phyloP scores from a whole-genome alignment of 23 red algal genomes.

The Gracilaria vermiculophylla region DNA sequence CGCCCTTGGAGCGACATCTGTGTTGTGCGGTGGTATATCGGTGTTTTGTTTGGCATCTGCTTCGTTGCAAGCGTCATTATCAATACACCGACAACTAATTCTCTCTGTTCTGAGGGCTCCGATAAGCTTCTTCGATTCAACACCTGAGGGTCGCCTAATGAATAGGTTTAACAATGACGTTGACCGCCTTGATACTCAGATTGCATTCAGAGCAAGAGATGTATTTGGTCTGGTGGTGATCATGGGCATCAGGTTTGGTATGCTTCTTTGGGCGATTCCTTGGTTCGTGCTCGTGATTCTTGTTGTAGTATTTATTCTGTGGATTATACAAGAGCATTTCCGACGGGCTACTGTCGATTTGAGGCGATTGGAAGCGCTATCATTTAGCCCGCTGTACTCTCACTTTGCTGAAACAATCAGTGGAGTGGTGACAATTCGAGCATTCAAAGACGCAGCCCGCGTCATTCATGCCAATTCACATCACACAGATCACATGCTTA shows the following conservation, averaged over 20 bases:
- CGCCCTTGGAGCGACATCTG: background rate
- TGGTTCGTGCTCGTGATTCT: constrained; percentile 61
- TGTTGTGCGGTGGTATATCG: constrained; percentile 1
- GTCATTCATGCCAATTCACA: constrained; percentile 10
- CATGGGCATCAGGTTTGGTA: constrained; percentile 1
- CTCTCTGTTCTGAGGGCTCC: constrained; percentile 59
- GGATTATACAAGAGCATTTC: constrained; percentile 50
- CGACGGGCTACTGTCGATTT: constrained; percentile 53
- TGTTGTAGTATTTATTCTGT: constrained; percentile 27
- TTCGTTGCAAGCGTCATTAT: constrained; percentile 41
- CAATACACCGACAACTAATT: constrained; percentile 67
- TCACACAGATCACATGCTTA: constrained; percentile 22
- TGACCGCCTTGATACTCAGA: constrained; percentile 56
- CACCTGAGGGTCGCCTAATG: constrained; percentile 80
- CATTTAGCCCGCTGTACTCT: constrained; percentile 75
- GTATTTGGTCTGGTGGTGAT: constrained; percentile 23
- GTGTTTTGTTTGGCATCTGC: constrained; percentile 18
- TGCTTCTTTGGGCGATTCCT: constrained; percentile 62
- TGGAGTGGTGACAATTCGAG: constrained; percentile 83
- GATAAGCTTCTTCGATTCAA: constrained; percentile 84
- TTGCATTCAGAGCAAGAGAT: constrained; percentile 27
- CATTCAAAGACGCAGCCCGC: constrained; percentile 42
- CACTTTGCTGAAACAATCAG: constrained; percentile 86
- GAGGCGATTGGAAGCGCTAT: constrained; percentile 80
- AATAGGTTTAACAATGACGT: constrained; percentile 77